A percentile compares a stretch with the other conserved stretches of the same genome.
Conservation (phyloP, 345 rosid species). For the Kernera saxatilis region DNA sequence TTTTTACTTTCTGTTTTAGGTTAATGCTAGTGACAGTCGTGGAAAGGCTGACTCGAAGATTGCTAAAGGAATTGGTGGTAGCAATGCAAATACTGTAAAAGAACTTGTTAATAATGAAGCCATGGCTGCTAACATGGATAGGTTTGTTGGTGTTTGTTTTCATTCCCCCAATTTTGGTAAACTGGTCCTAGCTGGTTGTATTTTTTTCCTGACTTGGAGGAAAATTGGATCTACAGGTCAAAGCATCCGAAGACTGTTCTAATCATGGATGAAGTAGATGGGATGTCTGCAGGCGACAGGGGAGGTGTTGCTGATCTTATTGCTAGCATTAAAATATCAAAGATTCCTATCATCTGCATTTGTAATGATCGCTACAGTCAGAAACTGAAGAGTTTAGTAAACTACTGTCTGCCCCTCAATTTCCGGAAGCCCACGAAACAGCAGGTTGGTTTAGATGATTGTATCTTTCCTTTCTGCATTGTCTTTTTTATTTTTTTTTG, state of each 20-base stretch:
- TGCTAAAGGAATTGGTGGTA: conserved; percentile 86
- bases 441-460: conserved; percentile 49
- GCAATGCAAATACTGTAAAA: conserved; percentile 91
- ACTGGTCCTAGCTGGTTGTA: conserved; percentile 10
- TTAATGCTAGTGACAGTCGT: conserved; percentile 97
- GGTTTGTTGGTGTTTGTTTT: conserved; percentile 37
- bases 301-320: conserved; percentile 98
- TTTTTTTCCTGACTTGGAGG: conserved; percentile 13
- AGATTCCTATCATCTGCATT: conserved; percentile 92
- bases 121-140: conserved; percentile 51
- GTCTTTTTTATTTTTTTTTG: no score
- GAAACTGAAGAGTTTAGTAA: conserved; percentile 89
- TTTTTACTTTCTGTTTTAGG: conserved; percentile 37
- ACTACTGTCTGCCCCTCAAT: conserved; percentile 75
- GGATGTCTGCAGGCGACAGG: conserved; percentile 99
- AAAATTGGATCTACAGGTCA: conserved; percentile 44
- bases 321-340: conserved; percentile 92
- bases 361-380: conserved; percentile 98
- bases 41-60: conserved; percentile 89
- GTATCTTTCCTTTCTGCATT: conserved; percentile 1
- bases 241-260: conserved; percentile 75
- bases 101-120: conserved; percentile 92
- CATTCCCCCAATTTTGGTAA: neutral
- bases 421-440: conserved; percentile 93
- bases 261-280: conserved; percentile 99